Conservation (phyloP, 805 yeast species). For the Gaillardinia entomophila region DNA sequence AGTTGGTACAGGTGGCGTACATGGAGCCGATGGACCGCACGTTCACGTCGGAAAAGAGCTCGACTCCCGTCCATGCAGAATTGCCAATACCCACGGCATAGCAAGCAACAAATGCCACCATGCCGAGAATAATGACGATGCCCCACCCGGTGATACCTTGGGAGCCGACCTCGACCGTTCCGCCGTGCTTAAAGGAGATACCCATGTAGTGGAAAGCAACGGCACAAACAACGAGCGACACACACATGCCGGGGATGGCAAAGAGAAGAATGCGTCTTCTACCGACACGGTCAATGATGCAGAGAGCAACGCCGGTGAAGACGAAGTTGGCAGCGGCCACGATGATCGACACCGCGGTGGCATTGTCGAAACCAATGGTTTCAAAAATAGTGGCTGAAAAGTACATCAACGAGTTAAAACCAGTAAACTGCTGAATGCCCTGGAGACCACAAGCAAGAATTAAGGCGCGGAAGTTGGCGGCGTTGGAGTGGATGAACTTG, state of each 20-base stretch:
- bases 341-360: constrained; percentile 92
- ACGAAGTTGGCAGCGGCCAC: constrained; percentile 93
- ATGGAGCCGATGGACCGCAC: constrained; percentile 92
- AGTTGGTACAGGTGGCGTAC: constrained; percentile 85
- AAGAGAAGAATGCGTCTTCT: constrained; percentile 74
- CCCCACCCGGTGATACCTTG: constrained; percentile 78
- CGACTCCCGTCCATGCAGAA: constrained; percentile 98
- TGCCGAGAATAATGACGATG: constrained; percentile 73
- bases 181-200: constrained; percentile 46
- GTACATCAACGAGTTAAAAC: constrained; percentile 95
- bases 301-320: constrained; percentile 79
- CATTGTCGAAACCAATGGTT: constrained; percentile 79
- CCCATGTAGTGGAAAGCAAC: constrained; percentile 86
- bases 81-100: constrained; percentile 96
- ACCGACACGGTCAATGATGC: constrained; percentile 82
- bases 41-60: constrained; percentile 80
- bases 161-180: constrained; percentile 32
- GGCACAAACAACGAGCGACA: constrained; percentile 72
- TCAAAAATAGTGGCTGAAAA: constrained; percentile 90
- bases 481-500: constrained; percentile 56
- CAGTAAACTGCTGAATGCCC: constrained; percentile 95
- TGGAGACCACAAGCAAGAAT: constrained; percentile 89
- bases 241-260: constrained; percentile 83
- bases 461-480: constrained; percentile 84
- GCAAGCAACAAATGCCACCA: constrained; percentile 82